These are phyloP conservation scores for Linum trigynum DNA, from an alignment of 345 rosid species.

Conservation along the genomic window DNA sequence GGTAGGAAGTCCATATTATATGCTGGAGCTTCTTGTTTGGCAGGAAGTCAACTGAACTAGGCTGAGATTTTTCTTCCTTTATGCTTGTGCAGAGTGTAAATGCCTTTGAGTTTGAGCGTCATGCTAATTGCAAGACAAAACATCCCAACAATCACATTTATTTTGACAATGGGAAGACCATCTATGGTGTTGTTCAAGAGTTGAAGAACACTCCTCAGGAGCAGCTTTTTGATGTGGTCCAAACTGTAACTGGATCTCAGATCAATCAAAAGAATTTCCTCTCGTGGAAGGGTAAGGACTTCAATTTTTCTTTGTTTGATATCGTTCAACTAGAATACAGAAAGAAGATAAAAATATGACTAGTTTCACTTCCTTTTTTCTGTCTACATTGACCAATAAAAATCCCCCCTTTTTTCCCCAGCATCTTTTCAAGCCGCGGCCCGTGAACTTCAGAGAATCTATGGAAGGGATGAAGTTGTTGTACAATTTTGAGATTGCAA, in stretches of 20 bases:
- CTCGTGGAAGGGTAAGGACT: slow-evolving; percentile 42
- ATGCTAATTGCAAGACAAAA: slow-evolving; percentile 64
- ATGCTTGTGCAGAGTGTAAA: slow-evolving; percentile 39
- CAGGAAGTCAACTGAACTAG: not conserved
- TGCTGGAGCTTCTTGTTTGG: not conserved
- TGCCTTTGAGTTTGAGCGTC: slow-evolving; percentile 59
- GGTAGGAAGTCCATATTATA: slow-evolving; percentile 19
- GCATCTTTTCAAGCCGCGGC: slow-evolving; percentile 61
- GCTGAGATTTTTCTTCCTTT: not conserved
- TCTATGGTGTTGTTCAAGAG: slow-evolving; percentile 60
- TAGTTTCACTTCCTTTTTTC: not conserved
- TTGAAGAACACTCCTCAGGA: slow-evolving; percentile 51
- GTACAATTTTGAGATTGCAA: slow-evolving; percentile 30
- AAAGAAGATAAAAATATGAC: not conserved
- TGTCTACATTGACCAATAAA: slow-evolving; percentile 1
- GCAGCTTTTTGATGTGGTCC: slow-evolving; percentile 44
- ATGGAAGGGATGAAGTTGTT: slow-evolving; percentile 38
- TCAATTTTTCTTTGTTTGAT: not conserved
- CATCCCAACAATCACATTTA: slow-evolving; percentile 65
- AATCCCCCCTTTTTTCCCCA: slow-evolving; percentile 14
- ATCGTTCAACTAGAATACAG: not conserved
- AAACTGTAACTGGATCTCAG: slow-evolving; percentile 40
- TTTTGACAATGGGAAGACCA: slow-evolving; percentile 61
- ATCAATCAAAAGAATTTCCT: slow-evolving; percentile 52
- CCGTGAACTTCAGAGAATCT: slow-evolving; percentile 54